Evolutionary conservation across 108 stramenopile genomes (phyloP).

Genomic region (Cyclotella distinguenda): DNA sequence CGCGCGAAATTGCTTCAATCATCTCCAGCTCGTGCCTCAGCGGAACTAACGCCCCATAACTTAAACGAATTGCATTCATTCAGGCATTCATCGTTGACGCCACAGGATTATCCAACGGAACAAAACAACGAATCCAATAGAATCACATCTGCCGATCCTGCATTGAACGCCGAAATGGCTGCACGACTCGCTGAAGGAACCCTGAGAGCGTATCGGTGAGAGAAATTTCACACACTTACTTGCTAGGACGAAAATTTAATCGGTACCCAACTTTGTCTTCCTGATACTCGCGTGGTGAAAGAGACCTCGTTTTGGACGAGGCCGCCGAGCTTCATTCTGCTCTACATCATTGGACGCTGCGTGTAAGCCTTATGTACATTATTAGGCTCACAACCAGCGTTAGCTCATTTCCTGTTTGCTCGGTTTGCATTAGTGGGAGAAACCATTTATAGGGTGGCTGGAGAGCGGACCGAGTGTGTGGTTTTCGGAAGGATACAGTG

Average conservation of each 20-base stretch:
- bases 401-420: not conserved
- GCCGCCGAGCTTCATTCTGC: conserved; percentile 72
- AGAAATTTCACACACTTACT: not conserved
- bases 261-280: not conserved
- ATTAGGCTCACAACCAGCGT: not conserved
- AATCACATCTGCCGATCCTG: not conserved
- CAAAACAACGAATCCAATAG: not conserved
- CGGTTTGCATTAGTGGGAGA: conserved; percentile 57
- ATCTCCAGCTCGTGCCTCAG: conserved; percentile 7
- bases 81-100: not conserved
- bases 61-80: not conserved
- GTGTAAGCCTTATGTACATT: not conserved
- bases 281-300: not conserved
- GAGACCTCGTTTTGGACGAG: conserved; percentile 82
- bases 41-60: not conserved
- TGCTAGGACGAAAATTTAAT: not conserved
- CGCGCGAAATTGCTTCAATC: not conserved
- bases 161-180: conserved; percentile 62
- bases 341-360: conserved; percentile 67
- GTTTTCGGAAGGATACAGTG: conserved; percentile 59
- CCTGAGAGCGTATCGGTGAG: conserved; percentile 60
- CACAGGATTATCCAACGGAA: not conserved
- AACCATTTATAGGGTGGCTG: conserved; percentile 71
- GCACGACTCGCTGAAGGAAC: conserved; percentile 83
- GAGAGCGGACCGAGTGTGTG: conserved; percentile 79